These are phyloP conservation scores for Rubia occidens DNA, from an alignment of 305 asterid genomes.

Conservation along the genomic window DNA sequence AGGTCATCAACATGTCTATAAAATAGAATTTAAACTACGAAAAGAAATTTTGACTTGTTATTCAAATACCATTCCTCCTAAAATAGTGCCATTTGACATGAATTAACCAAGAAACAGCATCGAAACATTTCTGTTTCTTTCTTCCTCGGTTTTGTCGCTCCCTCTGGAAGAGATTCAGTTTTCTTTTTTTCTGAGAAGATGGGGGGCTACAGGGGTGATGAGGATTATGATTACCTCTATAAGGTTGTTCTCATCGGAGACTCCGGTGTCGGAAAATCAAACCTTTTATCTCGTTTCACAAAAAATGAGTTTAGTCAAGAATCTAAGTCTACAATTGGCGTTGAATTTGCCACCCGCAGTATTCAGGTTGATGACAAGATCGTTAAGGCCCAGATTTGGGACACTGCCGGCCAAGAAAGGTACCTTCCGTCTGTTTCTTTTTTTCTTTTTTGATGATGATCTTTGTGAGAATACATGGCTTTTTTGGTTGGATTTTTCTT, in stretches of 20 bases:
- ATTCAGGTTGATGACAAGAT: neutral
- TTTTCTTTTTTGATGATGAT: neutral
- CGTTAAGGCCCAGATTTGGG: constrained; percentile 3
- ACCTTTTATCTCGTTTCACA: neutral
- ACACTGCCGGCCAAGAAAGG: constrained; percentile 8
- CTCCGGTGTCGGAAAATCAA: neutral
- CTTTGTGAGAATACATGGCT: neutral
- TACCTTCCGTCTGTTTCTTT: neutral
- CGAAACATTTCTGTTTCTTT: neutral
- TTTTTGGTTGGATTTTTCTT: neutral
- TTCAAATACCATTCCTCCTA: neutral
- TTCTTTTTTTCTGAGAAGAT: neutral
- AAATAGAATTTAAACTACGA: too few species aligned
- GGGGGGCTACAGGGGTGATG: neutral
- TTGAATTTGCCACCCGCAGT: constrained; percentile 1
- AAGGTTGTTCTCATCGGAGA: constrained; percentile 3
- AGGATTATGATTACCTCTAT: constrained; percentile 1
- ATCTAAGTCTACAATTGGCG: neutral
- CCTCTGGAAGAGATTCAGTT: neutral
- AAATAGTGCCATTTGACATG: neutral
- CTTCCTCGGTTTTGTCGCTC: neutral
- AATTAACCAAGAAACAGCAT: neutral
- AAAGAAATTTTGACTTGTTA: neutral
- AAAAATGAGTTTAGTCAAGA: constrained; percentile 1
- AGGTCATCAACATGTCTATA: too few species aligned